Percentiles rank a stretch among this genome's conserved stretches.
Conservation (phyloP, 164 flowering plant genomes). For the Piper betle region DNA sequence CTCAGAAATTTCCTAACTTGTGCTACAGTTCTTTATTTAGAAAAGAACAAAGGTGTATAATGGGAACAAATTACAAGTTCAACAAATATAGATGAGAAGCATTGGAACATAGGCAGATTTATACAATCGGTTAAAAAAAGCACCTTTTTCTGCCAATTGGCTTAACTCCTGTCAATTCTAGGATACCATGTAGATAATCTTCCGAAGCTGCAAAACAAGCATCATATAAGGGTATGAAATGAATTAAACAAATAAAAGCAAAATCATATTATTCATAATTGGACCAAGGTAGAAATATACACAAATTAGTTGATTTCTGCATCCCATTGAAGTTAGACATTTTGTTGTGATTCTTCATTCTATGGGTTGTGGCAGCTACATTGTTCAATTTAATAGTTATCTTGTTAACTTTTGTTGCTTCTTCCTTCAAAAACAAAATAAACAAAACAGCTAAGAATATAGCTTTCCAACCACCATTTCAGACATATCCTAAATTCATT, state of each 20-base stretch:
- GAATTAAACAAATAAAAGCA: too few species aligned
- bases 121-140: not conserved
- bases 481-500: too few species aligned
- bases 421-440: constrained; percentile 16
- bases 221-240: not conserved
- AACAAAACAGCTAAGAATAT: not conserved
- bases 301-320: constrained; percentile 32
- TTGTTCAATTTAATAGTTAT: not conserved
- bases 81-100: too few species aligned
- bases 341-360: constrained; percentile 10
- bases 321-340: constrained; percentile 19
- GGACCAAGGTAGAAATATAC: constrained; percentile 17
- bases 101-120: too few species aligned
- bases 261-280: too few species aligned
- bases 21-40: too few species aligned
- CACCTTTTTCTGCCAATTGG: constrained; percentile 43
- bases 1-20: too few species aligned
- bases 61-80: too few species aligned
- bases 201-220: constrained; percentile 36
- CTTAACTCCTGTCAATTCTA: constrained; percentile 23
- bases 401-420: constrained; percentile 9
- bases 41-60: too few species aligned
- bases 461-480: not conserved
- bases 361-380: constrained; percentile 6
- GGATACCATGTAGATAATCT: constrained; percentile 4